Evolutionary conservation across 1,284 basidiomycete species (phyloP).

Genomic region (Leccinum fallax): DNA sequence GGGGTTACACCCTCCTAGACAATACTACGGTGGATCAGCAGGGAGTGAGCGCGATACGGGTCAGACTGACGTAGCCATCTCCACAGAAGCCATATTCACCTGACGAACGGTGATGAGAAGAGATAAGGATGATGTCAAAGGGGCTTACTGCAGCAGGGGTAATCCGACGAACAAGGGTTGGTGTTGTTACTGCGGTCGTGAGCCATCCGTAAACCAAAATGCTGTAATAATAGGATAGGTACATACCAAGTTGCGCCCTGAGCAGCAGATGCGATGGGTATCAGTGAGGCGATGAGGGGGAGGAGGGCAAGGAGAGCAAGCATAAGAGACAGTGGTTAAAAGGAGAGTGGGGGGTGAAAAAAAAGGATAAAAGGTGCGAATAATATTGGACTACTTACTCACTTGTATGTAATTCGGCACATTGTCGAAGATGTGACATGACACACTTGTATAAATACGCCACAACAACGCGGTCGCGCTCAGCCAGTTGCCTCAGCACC

Average conservation of each 20-base stretch:
- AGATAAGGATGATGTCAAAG: not conserved
- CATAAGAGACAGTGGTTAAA: conserved; percentile 22
- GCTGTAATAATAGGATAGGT: not conserved
- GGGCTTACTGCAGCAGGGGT: conserved; percentile 71
- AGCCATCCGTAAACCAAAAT: not conserved
- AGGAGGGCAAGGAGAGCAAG: conserved; percentile 22
- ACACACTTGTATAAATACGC: conserved; percentile 20
- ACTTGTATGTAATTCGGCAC: not conserved
- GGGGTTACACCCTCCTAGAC: conserved; percentile 83
- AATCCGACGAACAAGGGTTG: conserved; percentile 51
- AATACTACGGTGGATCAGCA: conserved; percentile 51
- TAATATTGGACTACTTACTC: not conserved
- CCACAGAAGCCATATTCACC: conserved; percentile 81
- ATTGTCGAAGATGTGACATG: not conserved
- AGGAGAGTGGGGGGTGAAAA: conserved; percentile 17
- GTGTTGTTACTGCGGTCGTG: conserved; percentile 50
- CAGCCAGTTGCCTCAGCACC: conserved; percentile 1
- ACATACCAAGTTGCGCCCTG: conserved; percentile 34
- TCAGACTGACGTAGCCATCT: conserved; percentile 46
- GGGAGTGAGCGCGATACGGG: not conserved
- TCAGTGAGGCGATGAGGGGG: conserved; percentile 19
- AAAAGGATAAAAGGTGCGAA: not conserved
- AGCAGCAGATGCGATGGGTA: conserved; percentile 19
- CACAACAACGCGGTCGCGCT: conserved; percentile 13
- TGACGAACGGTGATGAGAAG: conserved; percentile 25